phyloP scores from a whole-genome alignment of 805 yeast genomes.

The Ogataea kodamae region DNA sequence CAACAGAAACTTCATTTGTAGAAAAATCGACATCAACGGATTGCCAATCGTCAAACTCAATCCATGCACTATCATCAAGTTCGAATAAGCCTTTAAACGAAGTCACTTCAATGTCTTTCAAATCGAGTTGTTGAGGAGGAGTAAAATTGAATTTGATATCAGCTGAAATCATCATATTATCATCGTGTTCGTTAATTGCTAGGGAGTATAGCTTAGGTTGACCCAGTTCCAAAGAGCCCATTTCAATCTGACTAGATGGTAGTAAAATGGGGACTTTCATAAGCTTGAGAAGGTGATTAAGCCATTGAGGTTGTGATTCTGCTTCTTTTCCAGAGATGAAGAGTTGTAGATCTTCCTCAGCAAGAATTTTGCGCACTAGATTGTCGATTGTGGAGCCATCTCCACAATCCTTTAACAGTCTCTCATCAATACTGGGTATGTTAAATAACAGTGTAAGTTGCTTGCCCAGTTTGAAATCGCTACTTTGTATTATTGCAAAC shows the following conservation, averaged over 20 bases:
- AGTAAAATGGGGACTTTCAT: neutral
- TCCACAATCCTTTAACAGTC: constrained; percentile 10
- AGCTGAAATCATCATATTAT: too few species aligned
- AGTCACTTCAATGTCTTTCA: too few species aligned
- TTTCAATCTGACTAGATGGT: neutral
- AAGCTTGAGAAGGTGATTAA: neutral
- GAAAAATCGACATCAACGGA: too few species aligned
- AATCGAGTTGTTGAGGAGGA: too few species aligned
- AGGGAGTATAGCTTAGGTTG: too few species aligned
- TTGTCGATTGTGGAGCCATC: constrained; percentile 12
- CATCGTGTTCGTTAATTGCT: too few species aligned
- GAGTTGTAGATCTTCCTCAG: constrained; percentile 2
- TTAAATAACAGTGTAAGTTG: constrained; percentile 1
- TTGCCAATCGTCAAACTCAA: too few species aligned
- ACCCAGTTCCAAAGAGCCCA: too few species aligned
- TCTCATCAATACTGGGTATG: constrained; percentile 10
- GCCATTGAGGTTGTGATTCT: constrained; percentile 8
- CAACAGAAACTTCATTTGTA: too few species aligned
- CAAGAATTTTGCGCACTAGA: constrained; percentile 1
- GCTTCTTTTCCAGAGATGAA: constrained; percentile 7
- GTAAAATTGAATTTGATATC: too few species aligned
- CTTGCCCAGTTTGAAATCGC: neutral
- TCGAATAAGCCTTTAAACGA: too few species aligned
- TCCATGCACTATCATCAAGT: too few species aligned
- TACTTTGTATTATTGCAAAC: neutral